Percentiles rank a stretch among this genome's conserved stretches.
phyloP scores from a whole-genome alignment of 345 rosid genomes.

The Lepidium africanum region DNA sequence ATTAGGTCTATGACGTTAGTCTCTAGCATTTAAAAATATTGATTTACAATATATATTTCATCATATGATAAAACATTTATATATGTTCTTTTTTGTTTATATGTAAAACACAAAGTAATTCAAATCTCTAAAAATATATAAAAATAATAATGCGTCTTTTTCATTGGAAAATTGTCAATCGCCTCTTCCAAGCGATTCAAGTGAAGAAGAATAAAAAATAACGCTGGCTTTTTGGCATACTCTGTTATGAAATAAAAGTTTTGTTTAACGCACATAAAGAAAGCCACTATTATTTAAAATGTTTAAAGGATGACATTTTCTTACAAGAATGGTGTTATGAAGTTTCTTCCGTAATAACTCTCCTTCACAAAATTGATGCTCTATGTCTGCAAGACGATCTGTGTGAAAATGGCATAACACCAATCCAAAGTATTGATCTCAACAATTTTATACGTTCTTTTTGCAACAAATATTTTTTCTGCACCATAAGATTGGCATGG shows the following conservation, averaged over 20 bases:
- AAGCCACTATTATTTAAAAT: neutral
- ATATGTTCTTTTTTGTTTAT: too few relatives aligned
- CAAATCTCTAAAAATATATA: too few relatives aligned
- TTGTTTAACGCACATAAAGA: neutral
- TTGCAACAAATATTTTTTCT: conserved; percentile 82
- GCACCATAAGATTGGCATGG: neutral
- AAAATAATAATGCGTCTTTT: too few relatives aligned
- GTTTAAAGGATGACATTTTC: neutral
- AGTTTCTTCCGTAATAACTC: conserved; percentile 71
- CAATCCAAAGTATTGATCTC: conserved; percentile 24
- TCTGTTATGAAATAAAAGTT: conserved; percentile 42
- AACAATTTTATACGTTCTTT: conserved; percentile 54
- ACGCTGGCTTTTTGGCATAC: conserved; percentile 43
- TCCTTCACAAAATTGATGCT: conserved; percentile 59
- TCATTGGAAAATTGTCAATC: too few relatives aligned
- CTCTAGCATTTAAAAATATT: too few relatives aligned
- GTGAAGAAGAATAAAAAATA: conserved; percentile 58
- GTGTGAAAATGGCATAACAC: neutral
- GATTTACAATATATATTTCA: too few relatives aligned
- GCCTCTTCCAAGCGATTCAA: conserved; percentile 71
- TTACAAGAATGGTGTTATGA: conserved; percentile 88
- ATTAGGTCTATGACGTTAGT: conserved; percentile 15
- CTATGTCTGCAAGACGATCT: conserved; percentile 55
- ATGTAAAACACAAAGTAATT: too few relatives aligned
- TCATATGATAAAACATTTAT: too few relatives aligned